These are phyloP conservation scores for Paraconiothyrium brasiliense DNA, from an alignment of 2,329 filamentous ascomycete genomes.

Conservation along the genomic window DNA sequence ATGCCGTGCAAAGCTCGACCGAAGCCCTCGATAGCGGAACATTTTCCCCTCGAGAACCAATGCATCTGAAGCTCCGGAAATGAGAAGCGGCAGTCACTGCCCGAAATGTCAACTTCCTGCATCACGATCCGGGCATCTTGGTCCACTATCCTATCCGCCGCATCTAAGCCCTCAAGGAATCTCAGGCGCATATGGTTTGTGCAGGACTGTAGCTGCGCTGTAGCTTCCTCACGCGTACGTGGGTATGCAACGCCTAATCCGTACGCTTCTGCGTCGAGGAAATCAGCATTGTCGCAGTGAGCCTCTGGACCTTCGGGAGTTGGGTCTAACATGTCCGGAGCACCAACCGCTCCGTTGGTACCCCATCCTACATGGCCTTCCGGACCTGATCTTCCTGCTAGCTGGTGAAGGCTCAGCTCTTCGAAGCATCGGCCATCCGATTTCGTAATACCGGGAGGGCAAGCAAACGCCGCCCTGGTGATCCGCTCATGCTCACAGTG, in stretches of 20 bases:
- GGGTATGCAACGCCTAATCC: constrained; percentile 28
- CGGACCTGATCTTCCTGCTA: constrained; percentile 31
- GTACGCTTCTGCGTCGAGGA: constrained; percentile 28
- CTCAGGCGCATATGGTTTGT: constrained; percentile 30
- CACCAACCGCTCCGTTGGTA: constrained; percentile 35
- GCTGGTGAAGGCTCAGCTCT: constrained; percentile 29
- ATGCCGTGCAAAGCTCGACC: constrained; percentile 31
- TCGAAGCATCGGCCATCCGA: constrained; percentile 37
- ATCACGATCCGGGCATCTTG: constrained; percentile 27
- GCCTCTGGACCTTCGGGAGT: constrained; percentile 35
- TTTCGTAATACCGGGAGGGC: constrained; percentile 19
- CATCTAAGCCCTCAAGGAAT: constrained; percentile 30
- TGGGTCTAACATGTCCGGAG: constrained; percentile 36
- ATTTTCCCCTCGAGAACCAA: constrained; percentile 27
- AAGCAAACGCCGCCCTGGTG: constrained; percentile 33
- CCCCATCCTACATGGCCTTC: constrained; percentile 30
- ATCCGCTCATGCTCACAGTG: constrained; percentile 39
- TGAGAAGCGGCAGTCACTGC: constrained; percentile 31
- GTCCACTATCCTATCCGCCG: constrained; percentile 32
- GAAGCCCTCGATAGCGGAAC: constrained; percentile 31
- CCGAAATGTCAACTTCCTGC: constrained; percentile 29
- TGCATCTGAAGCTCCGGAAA: constrained; percentile 34
- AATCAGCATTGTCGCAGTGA: constrained; percentile 40
- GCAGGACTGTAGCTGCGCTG: constrained; percentile 31
- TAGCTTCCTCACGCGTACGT: constrained; percentile 30